Evolutionary conservation across 2,329 filamentous ascomycete genomes (phyloP).

Genomic region (Trichoderma brevicompactum): DNA sequence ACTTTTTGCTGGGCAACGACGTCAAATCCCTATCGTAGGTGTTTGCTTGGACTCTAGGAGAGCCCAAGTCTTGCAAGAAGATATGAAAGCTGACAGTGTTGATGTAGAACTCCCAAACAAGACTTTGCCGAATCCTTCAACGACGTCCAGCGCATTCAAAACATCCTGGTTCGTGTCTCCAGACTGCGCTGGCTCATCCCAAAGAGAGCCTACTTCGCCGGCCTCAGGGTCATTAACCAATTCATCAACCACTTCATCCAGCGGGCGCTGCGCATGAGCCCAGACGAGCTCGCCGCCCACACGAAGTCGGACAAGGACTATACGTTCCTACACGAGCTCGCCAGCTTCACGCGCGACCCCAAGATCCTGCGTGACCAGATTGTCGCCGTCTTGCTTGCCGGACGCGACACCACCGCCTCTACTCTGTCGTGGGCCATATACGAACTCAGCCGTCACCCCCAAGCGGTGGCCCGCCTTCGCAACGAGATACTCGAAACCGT

Average conservation of each 20-base stretch:
- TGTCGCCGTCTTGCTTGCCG: constrained; percentile 79
- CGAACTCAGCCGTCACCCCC: constrained; percentile 74
- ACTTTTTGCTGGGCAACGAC: constrained; percentile 81
- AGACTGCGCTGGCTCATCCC: constrained; percentile 67
- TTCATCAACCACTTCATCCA: constrained; percentile 82
- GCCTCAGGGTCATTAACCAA: constrained; percentile 70
- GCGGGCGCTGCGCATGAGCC: constrained; percentile 67
- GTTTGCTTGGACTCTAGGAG: not conserved
- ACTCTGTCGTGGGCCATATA: constrained; percentile 83
- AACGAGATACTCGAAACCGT: constrained; percentile 71
- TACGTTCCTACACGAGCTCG: constrained; percentile 86
- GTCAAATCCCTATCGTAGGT: constrained; percentile 63
- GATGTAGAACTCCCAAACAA: constrained; percentile 56
- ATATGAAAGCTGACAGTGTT: constrained; percentile 1
- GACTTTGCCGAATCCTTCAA: constrained; percentile 81
- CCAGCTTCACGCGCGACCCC: constrained; percentile 73
- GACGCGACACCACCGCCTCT: constrained; percentile 83
- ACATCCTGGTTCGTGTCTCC: constrained; percentile 67
- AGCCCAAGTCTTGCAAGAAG: no score
- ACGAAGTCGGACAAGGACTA: constrained; percentile 73
- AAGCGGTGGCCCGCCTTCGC: constrained; percentile 69
- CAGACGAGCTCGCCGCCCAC: constrained; percentile 72
- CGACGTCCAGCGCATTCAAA: constrained; percentile 76
- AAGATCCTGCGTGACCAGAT: constrained; percentile 82
- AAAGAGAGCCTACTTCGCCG: constrained; percentile 63